Percentiles rank a stretch among this genome's conserved stretches.
Evolutionary conservation across 2,329 filamentous ascomycete species (phyloP).

Genomic region (Colletotrichum higginsianum): DNA sequence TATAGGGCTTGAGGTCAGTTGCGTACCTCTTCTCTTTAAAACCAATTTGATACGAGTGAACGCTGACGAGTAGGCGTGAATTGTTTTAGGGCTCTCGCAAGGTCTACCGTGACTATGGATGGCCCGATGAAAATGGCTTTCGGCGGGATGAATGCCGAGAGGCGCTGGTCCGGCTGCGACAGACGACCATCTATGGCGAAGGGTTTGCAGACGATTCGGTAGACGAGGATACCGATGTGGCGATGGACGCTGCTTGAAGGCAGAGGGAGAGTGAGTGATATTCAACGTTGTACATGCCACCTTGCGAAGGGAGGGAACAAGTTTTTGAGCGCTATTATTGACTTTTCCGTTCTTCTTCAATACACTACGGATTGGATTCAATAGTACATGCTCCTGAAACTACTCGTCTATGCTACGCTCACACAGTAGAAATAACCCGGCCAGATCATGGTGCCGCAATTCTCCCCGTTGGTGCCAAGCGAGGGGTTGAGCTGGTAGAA

Average conservation of each 20-base stretch:
- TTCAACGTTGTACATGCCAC: not conserved
- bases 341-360: constrained; percentile 4
- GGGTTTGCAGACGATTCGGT: constrained; percentile 3
- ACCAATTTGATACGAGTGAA: not conserved
- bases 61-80: not conserved
- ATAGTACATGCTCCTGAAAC: not conserved
- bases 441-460: constrained; percentile 46
- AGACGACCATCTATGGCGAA: constrained; percentile 5
- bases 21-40: not conserved
- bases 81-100: constrained; percentile 6
- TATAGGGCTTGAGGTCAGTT: constrained; percentile 12
- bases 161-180: constrained; percentile 2
- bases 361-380: not conserved
- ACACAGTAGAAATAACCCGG: constrained; percentile 47
- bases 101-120: constrained; percentile 9
- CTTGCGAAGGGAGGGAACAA: not conserved
- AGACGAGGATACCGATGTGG: constrained; percentile 7
- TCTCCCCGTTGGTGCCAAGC: constrained; percentile 43
- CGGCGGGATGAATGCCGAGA: constrained; percentile 6
- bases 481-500: constrained; percentile 42
- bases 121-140: constrained; percentile 10
- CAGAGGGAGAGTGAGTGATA: constrained; percentile 3
- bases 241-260: constrained; percentile 3
- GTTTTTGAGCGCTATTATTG: constrained; percentile 3
- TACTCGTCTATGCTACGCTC: not conserved